phyloP scores from a whole-genome alignment of 371 early-diverging fungal genomes.

The Capillidium rhysosporum region DNA sequence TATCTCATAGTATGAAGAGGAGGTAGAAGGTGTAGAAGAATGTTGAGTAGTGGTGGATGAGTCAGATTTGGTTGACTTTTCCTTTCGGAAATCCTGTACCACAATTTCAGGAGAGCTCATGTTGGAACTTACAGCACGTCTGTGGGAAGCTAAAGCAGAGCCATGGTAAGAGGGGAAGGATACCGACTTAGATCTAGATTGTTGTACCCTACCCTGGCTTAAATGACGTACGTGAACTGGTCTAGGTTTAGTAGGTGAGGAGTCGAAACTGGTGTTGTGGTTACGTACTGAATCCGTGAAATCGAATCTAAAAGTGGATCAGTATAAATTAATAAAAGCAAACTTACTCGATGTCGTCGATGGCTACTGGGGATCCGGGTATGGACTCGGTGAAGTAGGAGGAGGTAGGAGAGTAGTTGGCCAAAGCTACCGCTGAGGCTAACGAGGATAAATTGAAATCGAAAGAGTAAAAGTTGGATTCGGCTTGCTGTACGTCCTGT shows the following conservation, averaged over 20 bases:
- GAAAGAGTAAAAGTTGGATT: neutral
- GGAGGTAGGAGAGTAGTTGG: neutral
- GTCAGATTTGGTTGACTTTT: too few species aligned
- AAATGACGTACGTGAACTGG: neutral
- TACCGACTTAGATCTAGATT: neutral
- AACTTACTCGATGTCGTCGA: neutral
- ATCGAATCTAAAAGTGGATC: neutral
- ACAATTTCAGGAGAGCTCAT: too few species aligned
- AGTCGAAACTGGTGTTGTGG: neutral
- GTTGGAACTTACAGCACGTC: neutral
- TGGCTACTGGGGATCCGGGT: too few species aligned
- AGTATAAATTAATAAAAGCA: neutral
- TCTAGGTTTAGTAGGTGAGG: neutral
- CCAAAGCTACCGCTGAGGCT: neutral
- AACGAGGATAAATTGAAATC: neutral
- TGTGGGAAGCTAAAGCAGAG: neutral
- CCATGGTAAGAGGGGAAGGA: neutral
- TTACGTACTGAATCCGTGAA: neutral
- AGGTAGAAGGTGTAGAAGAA: too few species aligned
- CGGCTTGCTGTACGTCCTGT: constrained; percentile 37
- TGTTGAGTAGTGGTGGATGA: too few species aligned
- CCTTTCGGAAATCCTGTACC: too few species aligned
- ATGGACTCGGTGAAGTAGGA: neutral
- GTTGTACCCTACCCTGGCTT: neutral
- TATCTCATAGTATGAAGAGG: too few species aligned